A percentile compares a stretch with the other conserved stretches of the same genome.
Conservation (phyloP, 2,329 filamentous ascomycete species). For the Akanthomyces lecanii region DNA sequence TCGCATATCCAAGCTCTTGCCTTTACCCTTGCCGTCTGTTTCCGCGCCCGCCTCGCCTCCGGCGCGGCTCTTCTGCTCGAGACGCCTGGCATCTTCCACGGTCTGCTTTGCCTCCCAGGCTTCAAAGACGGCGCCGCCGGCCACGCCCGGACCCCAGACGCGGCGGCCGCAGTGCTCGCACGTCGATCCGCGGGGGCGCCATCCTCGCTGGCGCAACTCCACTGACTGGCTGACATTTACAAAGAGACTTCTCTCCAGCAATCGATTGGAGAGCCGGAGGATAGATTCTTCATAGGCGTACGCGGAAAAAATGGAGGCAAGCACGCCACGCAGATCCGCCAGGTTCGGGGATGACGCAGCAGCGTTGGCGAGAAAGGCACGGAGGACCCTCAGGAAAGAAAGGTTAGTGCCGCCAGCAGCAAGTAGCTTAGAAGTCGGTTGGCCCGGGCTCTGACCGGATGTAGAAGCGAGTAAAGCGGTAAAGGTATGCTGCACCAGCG, state of each 20-base stretch:
- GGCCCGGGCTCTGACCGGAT: constrained; percentile 43
- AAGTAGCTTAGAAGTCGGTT: constrained; percentile 31
- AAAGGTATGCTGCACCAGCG: constrained; percentile 84
- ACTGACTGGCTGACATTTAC: constrained; percentile 73
- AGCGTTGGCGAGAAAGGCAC: constrained; percentile 81
- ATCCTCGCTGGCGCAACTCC: constrained; percentile 74
- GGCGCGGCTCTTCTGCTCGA: constrained; percentile 37
- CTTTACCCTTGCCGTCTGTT: constrained; percentile 36
- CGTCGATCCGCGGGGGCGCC: constrained; percentile 79
- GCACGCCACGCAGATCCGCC: constrained; percentile 77
- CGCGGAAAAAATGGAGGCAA: constrained; percentile 86
- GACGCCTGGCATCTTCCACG: constrained; percentile 42
- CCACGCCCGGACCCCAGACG: constrained; percentile 82
- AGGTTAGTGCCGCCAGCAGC: constrained; percentile 51
- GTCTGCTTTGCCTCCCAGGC: constrained; percentile 68
- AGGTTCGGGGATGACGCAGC: constrained; percentile 79
- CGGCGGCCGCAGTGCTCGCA: constrained; percentile 82
- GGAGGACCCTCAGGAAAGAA: constrained; percentile 83
- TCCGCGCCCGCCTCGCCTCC: constrained; percentile 22
- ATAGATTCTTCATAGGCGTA: constrained; percentile 95
- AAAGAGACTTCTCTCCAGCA: constrained; percentile 87
- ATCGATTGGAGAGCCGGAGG: constrained; percentile 74
- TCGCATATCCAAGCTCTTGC: constrained; percentile 39
- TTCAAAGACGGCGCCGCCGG: constrained; percentile 68
- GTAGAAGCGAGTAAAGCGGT: constrained; percentile 78